Conservation (phyloP, 345 rosid species). For the Populus simonii region DNA sequence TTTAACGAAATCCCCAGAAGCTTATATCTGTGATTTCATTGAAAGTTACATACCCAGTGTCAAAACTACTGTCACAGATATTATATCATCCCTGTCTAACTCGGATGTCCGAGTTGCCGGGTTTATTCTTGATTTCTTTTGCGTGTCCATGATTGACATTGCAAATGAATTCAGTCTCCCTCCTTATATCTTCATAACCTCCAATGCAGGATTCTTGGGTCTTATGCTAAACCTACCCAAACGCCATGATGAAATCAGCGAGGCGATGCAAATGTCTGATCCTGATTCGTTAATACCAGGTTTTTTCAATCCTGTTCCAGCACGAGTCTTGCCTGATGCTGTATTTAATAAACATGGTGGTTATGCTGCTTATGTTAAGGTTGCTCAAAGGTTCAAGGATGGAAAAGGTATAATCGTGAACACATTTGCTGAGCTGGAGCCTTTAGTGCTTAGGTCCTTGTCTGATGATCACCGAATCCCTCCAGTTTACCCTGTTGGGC, state of each 20-base stretch:
- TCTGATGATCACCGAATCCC: neutral
- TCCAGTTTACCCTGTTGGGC: neutral
- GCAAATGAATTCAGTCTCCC: conserved; percentile 19
- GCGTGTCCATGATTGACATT: conserved; percentile 16
- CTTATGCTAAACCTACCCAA: conserved; percentile 1
- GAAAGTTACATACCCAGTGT: neutral
- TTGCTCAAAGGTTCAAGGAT: neutral
- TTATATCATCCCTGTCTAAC: neutral
- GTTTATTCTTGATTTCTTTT: conserved; percentile 14
- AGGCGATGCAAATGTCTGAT: neutral
- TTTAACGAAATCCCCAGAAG: conserved; percentile 17
- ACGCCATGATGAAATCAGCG: neutral
- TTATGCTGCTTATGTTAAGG: neutral
- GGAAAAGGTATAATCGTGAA: conserved; percentile 9
- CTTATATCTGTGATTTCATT: neutral
- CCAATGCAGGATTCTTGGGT: conserved; percentile 14
- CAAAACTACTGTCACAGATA: neutral
- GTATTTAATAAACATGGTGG: neutral
- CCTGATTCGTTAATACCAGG: conserved; percentile 4
- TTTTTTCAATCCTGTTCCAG: neutral
- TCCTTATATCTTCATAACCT: conserved; percentile 17
- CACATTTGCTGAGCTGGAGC: conserved; percentile 9
- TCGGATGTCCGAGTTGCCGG: conserved; percentile 11
- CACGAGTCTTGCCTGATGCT: neutral
- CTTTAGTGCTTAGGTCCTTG: neutral